Base-by-base conservation (phyloP, 805 yeast genomes). In the Metschnikowia aberdeeniae region DNA sequence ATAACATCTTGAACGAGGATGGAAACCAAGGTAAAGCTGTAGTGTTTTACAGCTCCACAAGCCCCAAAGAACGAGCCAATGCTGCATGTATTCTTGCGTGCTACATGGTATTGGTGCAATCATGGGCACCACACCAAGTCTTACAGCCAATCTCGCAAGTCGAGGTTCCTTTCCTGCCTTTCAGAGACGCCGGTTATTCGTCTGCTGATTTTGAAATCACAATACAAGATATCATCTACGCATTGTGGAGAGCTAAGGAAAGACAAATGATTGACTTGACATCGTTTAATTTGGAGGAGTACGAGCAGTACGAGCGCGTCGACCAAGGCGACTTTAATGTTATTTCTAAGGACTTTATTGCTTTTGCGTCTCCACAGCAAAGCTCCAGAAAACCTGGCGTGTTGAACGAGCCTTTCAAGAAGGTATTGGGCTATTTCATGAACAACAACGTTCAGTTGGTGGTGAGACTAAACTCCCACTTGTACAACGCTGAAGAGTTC, bases 41-140 rank as follows among this genome's bases (percentile, higher is more conserved):
- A 17, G 95, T 92, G 3, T 84, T 92, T 57, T 93, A 88, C 64
- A 88, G 97, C 11, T 76, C 89, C 1, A 81, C 92, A 0, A 82
- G 86, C 28, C 80, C 96, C 1, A 81, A 84, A 50, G 84, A 84
- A 53, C 70, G 99, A 57, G 82, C 97, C 6, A 93, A 93, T 60
- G 95, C 98, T 13, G 97, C 98, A 4, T 89, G 98, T 64, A 72
- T 93, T 51, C 72, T 93, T 42, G 88, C 96, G 53, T 89, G 97
- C 59, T 93, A 93, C 66, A 89, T 93, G 97, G 78, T 93, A 1
- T 68, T 93, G 44, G 92, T 93, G 13, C 99, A 93, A 62, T 84
- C 89, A 11, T 93, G 99, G 99, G 89, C 97, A 1, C 99, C 99
- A 0, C 99, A 93, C 65, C 93, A 93, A 64, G 99, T 90, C 0